These are phyloP conservation scores for Diaporthe batatas DNA, from an alignment of 2,329 filamentous ascomycete genomes.

Conservation along the genomic window DNA sequence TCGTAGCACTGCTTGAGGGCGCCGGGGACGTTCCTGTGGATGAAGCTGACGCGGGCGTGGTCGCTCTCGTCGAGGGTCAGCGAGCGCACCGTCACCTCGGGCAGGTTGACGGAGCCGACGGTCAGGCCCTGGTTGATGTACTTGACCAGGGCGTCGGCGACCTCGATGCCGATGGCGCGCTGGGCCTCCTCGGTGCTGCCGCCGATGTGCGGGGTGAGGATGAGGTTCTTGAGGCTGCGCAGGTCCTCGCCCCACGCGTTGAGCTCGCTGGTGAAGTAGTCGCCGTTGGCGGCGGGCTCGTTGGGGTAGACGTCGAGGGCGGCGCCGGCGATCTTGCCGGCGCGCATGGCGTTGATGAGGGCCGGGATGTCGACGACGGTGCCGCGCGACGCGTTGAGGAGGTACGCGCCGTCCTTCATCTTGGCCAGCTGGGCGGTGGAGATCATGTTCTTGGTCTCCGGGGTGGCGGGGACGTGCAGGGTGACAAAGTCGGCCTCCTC, in stretches of 20 bases:
- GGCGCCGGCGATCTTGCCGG: conserved; percentile 89
- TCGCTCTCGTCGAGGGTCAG: conserved; percentile 90
- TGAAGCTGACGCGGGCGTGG: conserved; percentile 93
- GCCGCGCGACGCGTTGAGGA: conserved; percentile 96
- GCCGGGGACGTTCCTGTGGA: conserved; percentile 96
- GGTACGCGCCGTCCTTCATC: conserved; percentile 94
- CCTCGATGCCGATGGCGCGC: conserved; percentile 94
- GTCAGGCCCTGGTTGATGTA: conserved; percentile 98
- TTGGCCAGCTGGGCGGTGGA: conserved; percentile 80
- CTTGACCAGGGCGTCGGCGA: conserved; percentile 86
- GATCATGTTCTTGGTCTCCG: conserved; percentile 95
- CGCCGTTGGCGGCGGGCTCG: conserved; percentile 93
- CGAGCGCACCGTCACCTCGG: conserved; percentile 92
- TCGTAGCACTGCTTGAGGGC: conserved; percentile 96
- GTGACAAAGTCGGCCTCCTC: conserved; percentile 90
- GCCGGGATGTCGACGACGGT: conserved; percentile 95
- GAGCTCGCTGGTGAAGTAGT: conserved; percentile 89
- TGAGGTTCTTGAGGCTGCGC: conserved; percentile 87
- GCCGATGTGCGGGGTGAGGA: conserved; percentile 96
- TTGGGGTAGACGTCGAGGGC: conserved; percentile 97
- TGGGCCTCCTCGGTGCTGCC: conserved; percentile 98
- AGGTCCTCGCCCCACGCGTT: conserved; percentile 91
- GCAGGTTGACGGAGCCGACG: conserved; percentile 93
- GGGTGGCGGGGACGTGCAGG: conserved; percentile 91
- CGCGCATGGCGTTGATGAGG: conserved; percentile 87